A percentile compares a stretch with the other conserved stretches of the same genome.
phyloP scores from a whole-genome alignment of 108 stramenopile genomes.

The Nitzschia inconspicua region DNA sequence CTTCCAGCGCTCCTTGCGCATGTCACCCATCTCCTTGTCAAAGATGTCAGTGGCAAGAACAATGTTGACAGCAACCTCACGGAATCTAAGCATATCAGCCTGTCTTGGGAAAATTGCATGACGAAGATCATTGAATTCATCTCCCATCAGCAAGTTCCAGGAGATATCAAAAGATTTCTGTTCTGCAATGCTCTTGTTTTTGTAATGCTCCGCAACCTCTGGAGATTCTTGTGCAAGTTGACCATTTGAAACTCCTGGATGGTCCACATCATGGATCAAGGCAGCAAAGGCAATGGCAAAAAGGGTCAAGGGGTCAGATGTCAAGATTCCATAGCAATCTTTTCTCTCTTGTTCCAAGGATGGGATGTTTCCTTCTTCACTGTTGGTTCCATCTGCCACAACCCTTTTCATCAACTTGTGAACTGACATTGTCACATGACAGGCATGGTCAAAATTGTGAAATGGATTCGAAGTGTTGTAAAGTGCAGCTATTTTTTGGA shows the following conservation, averaged over 20 bases:
- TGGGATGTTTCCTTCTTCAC: no score
- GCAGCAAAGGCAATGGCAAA: conserved; percentile 39
- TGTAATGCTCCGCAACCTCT: conserved; percentile 16
- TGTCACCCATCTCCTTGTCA: conserved; percentile 23
- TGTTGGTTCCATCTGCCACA: no score
- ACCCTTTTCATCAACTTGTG: conserved; percentile 22
- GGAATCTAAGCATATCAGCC: conserved; percentile 24
- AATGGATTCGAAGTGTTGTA: no score
- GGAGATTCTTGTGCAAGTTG: conserved; percentile 27
- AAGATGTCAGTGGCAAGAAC: conserved; percentile 45
- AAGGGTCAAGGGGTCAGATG: conserved; percentile 29
- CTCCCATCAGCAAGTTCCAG: conserved; percentile 32
- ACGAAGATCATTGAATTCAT: conserved; percentile 19
- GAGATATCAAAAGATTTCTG: conserved; percentile 32
- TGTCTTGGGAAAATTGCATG: conserved; percentile 19
- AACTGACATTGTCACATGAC: conserved; percentile 21
- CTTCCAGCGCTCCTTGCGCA: conserved; percentile 37
- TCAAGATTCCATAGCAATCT: conserved; percentile 16
- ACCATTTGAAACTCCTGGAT: conserved; percentile 38
- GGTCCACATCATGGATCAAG: conserved; percentile 43
- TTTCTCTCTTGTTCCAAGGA: no score
- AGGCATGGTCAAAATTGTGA: conserved; percentile 25
- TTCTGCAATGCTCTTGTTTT: conserved; percentile 36
- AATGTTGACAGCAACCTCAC: conserved; percentile 31
- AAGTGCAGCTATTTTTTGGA: no score